Evolutionary conservation across 2,329 filamentous ascomycete genomes (phyloP).

Genomic region (Didymella keratinophila): DNA sequence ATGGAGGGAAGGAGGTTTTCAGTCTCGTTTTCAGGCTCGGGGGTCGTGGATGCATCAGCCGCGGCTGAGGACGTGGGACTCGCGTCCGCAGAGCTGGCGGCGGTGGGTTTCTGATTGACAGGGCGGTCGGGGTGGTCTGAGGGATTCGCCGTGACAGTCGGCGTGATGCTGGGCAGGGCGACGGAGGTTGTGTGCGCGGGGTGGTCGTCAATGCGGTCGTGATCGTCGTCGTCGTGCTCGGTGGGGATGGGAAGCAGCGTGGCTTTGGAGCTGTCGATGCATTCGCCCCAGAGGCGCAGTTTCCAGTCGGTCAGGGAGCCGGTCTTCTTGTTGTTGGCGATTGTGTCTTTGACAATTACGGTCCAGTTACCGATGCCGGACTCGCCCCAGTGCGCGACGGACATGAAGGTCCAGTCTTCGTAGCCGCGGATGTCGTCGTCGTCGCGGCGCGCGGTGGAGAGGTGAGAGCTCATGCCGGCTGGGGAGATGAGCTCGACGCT

Average conservation of each 20-base stretch:
- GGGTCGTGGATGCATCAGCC: constrained; percentile 23
- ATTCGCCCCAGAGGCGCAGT: constrained; percentile 92
- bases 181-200: constrained; percentile 68
- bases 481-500: constrained; percentile 93
- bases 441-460: constrained; percentile 75
- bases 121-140: constrained; percentile 61
- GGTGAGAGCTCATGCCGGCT: constrained; percentile 79
- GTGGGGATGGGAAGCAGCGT: constrained; percentile 80
- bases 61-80: constrained; percentile 31
- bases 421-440: constrained; percentile 77
- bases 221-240: constrained; percentile 83
- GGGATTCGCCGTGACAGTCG: constrained; percentile 55
- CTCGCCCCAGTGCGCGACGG: constrained; percentile 96
- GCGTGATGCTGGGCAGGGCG: constrained; percentile 56
- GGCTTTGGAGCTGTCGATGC: constrained; percentile 77
- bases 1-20: constrained; percentile 77
- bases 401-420: constrained; percentile 98
- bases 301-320: constrained; percentile 92
- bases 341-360: constrained; percentile 84
- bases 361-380: constrained; percentile 88
- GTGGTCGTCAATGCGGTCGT: constrained; percentile 67
- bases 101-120: constrained; percentile 65
- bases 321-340: constrained; percentile 72
- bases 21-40: constrained; percentile 54
- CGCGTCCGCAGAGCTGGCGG: constrained; percentile 30